These are phyloP conservation scores for Neospermospora avenae DNA, from an alignment of 2,329 filamentous ascomycete species.

Conservation along the genomic window DNA sequence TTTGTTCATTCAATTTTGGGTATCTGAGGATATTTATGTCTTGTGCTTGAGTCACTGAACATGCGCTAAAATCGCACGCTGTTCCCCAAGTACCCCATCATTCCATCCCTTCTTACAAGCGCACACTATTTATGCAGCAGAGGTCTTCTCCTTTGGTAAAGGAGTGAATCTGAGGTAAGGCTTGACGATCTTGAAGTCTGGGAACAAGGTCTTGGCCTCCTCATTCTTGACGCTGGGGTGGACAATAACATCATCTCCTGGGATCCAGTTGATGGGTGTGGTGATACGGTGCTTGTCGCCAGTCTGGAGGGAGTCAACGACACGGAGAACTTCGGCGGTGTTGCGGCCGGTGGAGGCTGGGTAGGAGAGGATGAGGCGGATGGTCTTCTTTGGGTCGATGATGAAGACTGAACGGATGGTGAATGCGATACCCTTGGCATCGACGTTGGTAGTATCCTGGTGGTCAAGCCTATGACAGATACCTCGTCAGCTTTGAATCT, in stretches of 20 bases:
- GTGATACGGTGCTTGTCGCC: conserved; percentile 86
- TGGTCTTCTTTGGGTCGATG: conserved; percentile 91
- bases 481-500: conserved; percentile 4
- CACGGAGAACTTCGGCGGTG: conserved; percentile 73
- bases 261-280: conserved; percentile 87
- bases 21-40: neutral
- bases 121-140: conserved; percentile 26
- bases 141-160: conserved; percentile 51
- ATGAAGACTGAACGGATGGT: conserved; percentile 94
- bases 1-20: neutral
- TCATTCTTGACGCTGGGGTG: conserved; percentile 78
- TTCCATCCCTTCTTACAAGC: neutral
- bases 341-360: conserved; percentile 87
- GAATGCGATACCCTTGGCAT: conserved; percentile 80
- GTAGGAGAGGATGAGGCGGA: conserved; percentile 89
- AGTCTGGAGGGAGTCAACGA: conserved; percentile 75
- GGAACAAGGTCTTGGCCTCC: conserved; percentile 85
- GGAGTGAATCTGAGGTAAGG: conserved; percentile 72
- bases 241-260: conserved; percentile 89
- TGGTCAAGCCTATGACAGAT: conserved; percentile 62
- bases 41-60: neutral
- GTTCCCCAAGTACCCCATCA: neutral
- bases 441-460: conserved; percentile 78
- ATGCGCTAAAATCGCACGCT: conserved; percentile 5
- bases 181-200: conserved; percentile 66